Percentiles rank a stretch among this genome's conserved stretches.
These are phyloP conservation scores for Candida sakaeoensis DNA, from an alignment of 805 yeast genomes.

Conservation along the genomic window DNA sequence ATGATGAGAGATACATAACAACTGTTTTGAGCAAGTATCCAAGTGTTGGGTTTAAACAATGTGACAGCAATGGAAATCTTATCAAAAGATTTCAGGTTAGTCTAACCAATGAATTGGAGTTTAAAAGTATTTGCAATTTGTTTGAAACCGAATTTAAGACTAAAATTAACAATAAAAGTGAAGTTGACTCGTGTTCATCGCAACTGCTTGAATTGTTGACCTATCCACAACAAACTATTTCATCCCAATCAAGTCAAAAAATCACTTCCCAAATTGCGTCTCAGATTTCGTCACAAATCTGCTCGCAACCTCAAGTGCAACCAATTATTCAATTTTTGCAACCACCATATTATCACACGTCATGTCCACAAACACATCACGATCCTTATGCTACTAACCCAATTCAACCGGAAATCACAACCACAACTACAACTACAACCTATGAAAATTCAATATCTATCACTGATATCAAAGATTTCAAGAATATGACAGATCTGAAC, in stretches of 20 bases:
- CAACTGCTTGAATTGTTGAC: constrained; percentile 5
- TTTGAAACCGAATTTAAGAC: constrained; percentile 3
- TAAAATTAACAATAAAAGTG: neutral
- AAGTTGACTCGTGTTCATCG: neutral
- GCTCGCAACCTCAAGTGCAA: constrained; percentile 3
- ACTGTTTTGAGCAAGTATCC: constrained; percentile 22
- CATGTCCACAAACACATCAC: neutral
- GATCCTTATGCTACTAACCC: neutral
- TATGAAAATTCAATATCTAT: neutral
- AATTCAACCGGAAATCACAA: neutral
- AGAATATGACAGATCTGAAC: constrained; percentile 5
- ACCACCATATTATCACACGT: neutral
- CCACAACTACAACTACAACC: neutral
- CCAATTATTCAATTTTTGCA: neutral
- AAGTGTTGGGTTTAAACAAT: constrained; percentile 26
- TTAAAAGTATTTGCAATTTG: constrained; percentile 10
- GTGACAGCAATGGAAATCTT: constrained; percentile 17
- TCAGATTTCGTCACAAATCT: neutral
- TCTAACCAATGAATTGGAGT: constrained; percentile 14
- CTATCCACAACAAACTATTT: neutral
- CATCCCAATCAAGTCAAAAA: constrained; percentile 1
- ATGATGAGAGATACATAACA: constrained; percentile 8
- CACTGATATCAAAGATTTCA: constrained; percentile 5
- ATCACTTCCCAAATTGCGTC: neutral
- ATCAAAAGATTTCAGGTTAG: constrained; percentile 27